A percentile compares a stretch with the other conserved stretches of the same genome.
These are phyloP conservation scores for Eutypella sp. DNA, from an alignment of 2,329 filamentous ascomycete species.

Conservation along the genomic window DNA sequence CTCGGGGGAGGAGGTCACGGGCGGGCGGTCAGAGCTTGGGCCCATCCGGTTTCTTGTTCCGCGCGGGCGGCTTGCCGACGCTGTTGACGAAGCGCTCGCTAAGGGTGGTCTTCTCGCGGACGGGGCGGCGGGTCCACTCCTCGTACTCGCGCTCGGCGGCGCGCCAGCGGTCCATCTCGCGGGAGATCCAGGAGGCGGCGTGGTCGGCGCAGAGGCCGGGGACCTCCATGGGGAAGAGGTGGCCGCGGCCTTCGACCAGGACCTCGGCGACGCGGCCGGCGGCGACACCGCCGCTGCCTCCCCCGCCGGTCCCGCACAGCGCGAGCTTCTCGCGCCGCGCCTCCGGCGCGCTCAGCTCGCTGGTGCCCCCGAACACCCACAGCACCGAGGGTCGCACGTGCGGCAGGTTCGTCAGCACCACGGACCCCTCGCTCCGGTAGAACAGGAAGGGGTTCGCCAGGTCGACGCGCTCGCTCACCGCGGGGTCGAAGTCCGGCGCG, in stretches of 20 bases:
- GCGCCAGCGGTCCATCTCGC: slow-evolving; percentile 54
- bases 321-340: slow-evolving; percentile 55
- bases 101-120: slow-evolving; percentile 50
- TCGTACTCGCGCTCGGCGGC: slow-evolving; percentile 52
- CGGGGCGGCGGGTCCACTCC: slow-evolving; percentile 47
- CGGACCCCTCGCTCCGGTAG: slow-evolving; percentile 61
- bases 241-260: slow-evolving; percentile 61
- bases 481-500: slow-evolving; percentile 42
- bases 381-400: slow-evolving; percentile 60
- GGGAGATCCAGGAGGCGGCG: slow-evolving; percentile 50
- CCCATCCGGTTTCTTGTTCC: slow-evolving; percentile 7
- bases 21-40: slow-evolving; percentile 18
- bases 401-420: slow-evolving; percentile 53
- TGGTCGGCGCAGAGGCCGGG: slow-evolving; percentile 61
- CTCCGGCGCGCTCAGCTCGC: slow-evolving; percentile 48
- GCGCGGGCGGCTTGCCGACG: slow-evolving; percentile 28
- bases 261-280: slow-evolving; percentile 64
- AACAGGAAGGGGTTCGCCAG: slow-evolving; percentile 44
- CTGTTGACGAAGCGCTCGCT: slow-evolving; percentile 53
- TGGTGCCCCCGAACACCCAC: slow-evolving; percentile 63
- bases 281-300: slow-evolving; percentile 61
- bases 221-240: slow-evolving; percentile 80
- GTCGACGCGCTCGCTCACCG: slow-evolving; percentile 29
- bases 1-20: too few species aligned
- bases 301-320: slow-evolving; percentile 58